A percentile compares a stretch with the other conserved stretches of the same genome.
Conservation (phyloP, 257 asterid genomes). For the Jaltomata sinuosa region DNA sequence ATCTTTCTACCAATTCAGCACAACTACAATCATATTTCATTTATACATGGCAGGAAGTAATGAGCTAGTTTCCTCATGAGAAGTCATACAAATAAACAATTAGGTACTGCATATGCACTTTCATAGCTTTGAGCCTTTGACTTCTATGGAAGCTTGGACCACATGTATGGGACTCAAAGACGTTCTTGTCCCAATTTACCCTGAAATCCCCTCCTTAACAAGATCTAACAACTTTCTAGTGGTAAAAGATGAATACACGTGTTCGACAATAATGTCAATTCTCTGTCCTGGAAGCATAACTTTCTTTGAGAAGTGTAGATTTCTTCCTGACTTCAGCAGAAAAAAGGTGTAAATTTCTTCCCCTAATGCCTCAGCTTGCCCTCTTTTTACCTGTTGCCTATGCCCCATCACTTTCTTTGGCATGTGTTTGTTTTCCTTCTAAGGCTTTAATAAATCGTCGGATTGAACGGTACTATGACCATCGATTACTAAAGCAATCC, state of each 20-base stretch:
- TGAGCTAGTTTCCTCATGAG: background rate
- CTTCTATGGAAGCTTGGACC: background rate
- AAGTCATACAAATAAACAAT: background rate
- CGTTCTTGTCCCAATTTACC: background rate
- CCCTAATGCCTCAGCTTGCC: background rate
- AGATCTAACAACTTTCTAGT: background rate
- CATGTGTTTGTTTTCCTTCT: background rate
- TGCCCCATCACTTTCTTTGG: background rate
- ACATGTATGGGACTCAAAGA: background rate
- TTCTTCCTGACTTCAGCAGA: background rate
- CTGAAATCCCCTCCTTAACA: background rate
- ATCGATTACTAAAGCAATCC: background rate
- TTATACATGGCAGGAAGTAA: background rate
- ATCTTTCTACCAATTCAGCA: background rate
- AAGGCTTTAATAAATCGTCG: background rate
- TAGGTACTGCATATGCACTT: background rate
- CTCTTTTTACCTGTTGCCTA: background rate
- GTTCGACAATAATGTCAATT: background rate
- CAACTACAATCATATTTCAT: background rate
- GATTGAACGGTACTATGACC: background rate
- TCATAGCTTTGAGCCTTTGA: background rate
- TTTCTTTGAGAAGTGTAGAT: background rate
- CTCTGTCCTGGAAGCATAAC: background rate
- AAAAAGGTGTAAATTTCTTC: background rate
- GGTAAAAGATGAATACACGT: background rate